Conservation (phyloP, 2,329 filamentous ascomycete genomes). For the Fusarium kyushuense region DNA sequence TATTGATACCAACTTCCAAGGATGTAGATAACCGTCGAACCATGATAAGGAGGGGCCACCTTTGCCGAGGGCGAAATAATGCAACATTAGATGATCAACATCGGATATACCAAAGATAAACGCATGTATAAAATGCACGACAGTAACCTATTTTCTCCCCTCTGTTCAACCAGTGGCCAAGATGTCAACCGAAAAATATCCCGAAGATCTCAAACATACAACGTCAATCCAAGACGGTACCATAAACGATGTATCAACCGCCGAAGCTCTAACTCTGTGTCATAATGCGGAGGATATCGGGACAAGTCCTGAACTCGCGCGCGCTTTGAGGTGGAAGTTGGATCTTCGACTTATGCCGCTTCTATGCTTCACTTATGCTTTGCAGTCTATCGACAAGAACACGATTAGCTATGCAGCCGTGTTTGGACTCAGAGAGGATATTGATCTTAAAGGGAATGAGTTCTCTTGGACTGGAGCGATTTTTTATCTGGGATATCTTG, state of each 20-base stretch:
- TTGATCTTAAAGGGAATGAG: not conserved
- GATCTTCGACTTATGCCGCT: slow-evolving; percentile 14
- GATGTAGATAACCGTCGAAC: not conserved
- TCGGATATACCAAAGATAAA: not conserved
- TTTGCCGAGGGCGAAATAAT: not conserved
- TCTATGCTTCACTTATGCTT: not conserved
- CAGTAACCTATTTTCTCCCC: not conserved
- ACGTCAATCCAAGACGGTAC: slow-evolving; percentile 1
- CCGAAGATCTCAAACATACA: not conserved
- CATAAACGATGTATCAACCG: slow-evolving; percentile 7
- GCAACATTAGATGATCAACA: not conserved
- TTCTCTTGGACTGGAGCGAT: slow-evolving; percentile 14
- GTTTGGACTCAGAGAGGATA: slow-evolving; percentile 1
- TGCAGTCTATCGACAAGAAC: slow-evolving; percentile 18
- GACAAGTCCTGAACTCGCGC: not conserved
- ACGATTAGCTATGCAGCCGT: slow-evolving; percentile 19
- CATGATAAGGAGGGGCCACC: not conserved
- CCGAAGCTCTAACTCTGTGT: not conserved
- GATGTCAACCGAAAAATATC: slow-evolving; percentile 2
- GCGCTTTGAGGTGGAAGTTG: slow-evolving; percentile 2
- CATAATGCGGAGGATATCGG: not conserved
- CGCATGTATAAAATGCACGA: not conserved
- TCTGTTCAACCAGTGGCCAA: not conserved
- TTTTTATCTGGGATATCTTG: slow-evolving; percentile 2
- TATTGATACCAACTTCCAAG: not conserved